Evolutionary conservation across 371 early-diverging fungal genomes (phyloP).

Genomic region (Mucor indicus): DNA sequence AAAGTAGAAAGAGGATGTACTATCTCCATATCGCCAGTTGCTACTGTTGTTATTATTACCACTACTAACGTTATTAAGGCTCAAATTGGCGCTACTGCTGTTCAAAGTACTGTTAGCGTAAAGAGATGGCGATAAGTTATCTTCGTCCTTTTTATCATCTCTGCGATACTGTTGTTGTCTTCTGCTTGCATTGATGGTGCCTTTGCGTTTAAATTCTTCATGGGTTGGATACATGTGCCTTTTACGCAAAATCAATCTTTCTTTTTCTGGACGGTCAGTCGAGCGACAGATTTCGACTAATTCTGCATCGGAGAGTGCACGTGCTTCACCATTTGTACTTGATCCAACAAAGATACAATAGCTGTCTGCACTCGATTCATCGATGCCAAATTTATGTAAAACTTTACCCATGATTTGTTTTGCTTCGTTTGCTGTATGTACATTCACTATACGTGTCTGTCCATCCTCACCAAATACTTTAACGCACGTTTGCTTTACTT

Average conservation of each 20-base stretch:
- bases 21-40: too few species aligned
- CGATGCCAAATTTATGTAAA: slow-evolving; percentile 66
- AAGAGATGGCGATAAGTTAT: too few species aligned
- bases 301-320: slow-evolving; percentile 70
- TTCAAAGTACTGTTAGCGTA: neutral
- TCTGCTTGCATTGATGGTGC: slow-evolving; percentile 35
- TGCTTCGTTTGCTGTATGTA: slow-evolving; percentile 55
- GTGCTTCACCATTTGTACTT: slow-evolving; percentile 63
- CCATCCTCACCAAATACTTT: slow-evolving; percentile 70
- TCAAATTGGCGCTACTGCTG: neutral
- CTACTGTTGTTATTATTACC: neutral
- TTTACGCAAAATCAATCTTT: slow-evolving; percentile 75
- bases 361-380: slow-evolving; percentile 51
- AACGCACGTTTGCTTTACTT: slow-evolving; percentile 66
- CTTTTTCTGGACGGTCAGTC: slow-evolving; percentile 65
- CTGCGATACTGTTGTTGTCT: slow-evolving; percentile 9
- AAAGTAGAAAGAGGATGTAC: neutral
- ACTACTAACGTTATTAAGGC: too few species aligned
- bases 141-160: neutral
- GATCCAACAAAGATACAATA: slow-evolving; percentile 65
- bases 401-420: slow-evolving; percentile 59
- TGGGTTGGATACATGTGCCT: slow-evolving; percentile 65
- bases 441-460: slow-evolving; percentile 64
- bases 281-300: slow-evolving; percentile 69
- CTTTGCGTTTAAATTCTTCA: slow-evolving; percentile 57